phyloP scores from a whole-genome alignment of 192 early-diverging fungal species.

The Funneliformis mosseae region DNA sequence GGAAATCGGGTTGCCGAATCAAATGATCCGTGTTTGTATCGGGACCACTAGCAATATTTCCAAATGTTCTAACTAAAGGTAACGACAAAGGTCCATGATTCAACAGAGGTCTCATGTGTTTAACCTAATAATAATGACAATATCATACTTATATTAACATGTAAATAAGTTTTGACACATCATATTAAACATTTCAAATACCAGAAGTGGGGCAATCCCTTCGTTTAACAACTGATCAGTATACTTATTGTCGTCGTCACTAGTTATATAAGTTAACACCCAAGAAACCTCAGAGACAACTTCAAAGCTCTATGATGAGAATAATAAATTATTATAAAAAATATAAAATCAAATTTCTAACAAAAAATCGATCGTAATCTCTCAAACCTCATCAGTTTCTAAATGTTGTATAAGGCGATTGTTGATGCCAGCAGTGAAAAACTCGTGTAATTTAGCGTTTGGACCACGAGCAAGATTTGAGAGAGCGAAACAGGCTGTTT shows the following conservation, averaged over 20 bases:
- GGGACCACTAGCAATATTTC: slow-evolving; percentile 66
- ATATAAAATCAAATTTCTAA: no score
- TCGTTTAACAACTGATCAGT: slow-evolving; percentile 46
- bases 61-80: slow-evolving; percentile 65
- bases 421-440: slow-evolving; percentile 53
- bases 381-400: slow-evolving; percentile 45
- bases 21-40: slow-evolving; percentile 59
- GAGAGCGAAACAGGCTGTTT: slow-evolving; percentile 73
- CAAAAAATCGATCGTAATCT: neutral
- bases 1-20: slow-evolving; percentile 51
- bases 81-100: slow-evolving; percentile 47
- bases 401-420: slow-evolving; percentile 55
- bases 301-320: slow-evolving; percentile 36
- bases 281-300: slow-evolving; percentile 67
- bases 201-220: slow-evolving; percentile 40
- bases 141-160: neutral
- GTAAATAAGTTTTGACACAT: neutral
- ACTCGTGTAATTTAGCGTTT: slow-evolving; percentile 53
- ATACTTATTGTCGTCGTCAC: slow-evolving; percentile 49
- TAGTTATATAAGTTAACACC: slow-evolving; percentile 67
- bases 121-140: slow-evolving; percentile 40
- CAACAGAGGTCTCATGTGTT: slow-evolving; percentile 42
- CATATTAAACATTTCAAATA: neutral
- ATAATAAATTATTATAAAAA: neutral
- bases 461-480: slow-evolving; percentile 70